Evolutionary conservation across 345 rosid species (phyloP).

Genomic region (Eucalyptus victrix): DNA sequence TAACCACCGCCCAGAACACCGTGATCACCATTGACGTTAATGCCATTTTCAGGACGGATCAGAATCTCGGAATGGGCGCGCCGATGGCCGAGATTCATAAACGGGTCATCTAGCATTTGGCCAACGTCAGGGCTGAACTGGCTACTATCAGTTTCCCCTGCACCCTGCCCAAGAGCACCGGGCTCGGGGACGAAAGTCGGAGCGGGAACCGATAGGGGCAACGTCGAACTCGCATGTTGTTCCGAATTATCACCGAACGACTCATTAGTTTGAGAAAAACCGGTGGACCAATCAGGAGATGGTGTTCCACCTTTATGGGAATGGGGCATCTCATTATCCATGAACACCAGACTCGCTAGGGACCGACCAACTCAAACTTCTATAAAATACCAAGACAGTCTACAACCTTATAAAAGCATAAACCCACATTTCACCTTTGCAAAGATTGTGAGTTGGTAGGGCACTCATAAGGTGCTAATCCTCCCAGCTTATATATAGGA

Average conservation of each 20-base stretch:
- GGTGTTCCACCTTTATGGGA: conserved; percentile 23
- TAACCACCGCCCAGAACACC: conserved; percentile 67
- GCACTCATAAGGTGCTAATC: not conserved
- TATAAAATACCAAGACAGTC: not conserved
- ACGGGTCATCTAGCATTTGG: conserved; percentile 81
- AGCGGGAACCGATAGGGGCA: not conserved
- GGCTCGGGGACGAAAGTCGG: not conserved
- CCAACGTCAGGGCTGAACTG: conserved; percentile 66
- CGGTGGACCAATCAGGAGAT: not conserved
- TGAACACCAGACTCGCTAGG: not conserved
- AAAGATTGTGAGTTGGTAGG: not conserved
- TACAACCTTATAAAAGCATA: not conserved
- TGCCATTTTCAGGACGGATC: conserved; percentile 71
- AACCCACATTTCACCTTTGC: not conserved
- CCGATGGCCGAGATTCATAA: conserved; percentile 80
- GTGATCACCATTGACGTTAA: conserved; percentile 82
- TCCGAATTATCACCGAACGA: conserved; percentile 40
- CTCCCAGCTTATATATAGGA: not conserved
- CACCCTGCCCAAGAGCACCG: not conserved
- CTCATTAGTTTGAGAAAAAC: conserved; percentile 27
- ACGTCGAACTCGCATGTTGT: not conserved
- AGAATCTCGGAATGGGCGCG: conserved; percentile 95
- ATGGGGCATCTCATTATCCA: conserved; percentile 63
- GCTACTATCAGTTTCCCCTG: conserved; percentile 22
- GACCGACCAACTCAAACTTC: not conserved